phyloP scores from a whole-genome alignment of 2,329 filamentous ascomycete genomes.

The Pseudophaeomoniella oleicola region DNA sequence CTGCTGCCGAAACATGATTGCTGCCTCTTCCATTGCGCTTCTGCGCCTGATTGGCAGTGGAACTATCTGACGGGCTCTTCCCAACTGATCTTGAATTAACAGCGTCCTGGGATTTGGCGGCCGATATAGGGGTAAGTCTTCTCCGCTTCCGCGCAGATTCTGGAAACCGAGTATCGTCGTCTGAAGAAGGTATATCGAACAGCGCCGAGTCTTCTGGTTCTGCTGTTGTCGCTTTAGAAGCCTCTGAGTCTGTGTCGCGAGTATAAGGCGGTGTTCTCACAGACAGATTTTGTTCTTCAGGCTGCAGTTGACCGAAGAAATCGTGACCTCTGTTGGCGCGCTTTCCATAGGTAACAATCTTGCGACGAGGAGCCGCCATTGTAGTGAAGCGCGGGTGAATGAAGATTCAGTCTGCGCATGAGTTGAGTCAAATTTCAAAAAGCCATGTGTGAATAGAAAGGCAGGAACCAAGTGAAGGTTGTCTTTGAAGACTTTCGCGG shows the following conservation, averaged over 20 bases:
- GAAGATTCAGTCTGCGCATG: neutral
- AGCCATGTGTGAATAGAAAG: too few species aligned
- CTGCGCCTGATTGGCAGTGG: constrained; percentile 1
- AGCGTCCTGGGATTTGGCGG: constrained; percentile 1
- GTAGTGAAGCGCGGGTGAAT: neutral
- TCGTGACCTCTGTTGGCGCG: constrained; percentile 5
- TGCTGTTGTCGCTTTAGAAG: neutral
- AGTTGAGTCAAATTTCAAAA: too few species aligned
- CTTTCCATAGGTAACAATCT: constrained; percentile 24
- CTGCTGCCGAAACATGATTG: constrained; percentile 7
- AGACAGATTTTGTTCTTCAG: neutral
- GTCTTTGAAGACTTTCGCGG: too few species aligned
- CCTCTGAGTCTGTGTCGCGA: neutral
- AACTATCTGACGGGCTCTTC: too few species aligned
- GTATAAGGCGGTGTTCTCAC: neutral
- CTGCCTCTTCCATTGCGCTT: too few species aligned
- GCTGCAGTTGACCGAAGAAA: neutral
- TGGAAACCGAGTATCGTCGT: constrained; percentile 7
- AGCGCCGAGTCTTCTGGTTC: constrained; percentile 1
- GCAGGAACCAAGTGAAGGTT: too few species aligned
- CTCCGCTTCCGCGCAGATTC: constrained; percentile 3
- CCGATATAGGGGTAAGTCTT: constrained; percentile 1
- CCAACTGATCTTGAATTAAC: neutral
- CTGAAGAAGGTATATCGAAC: constrained; percentile 13
- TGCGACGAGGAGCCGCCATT: constrained; percentile 12